A percentile compares a stretch with the other conserved stretches of the same genome.
Conservation (phyloP, 176 grass and related monocot species). For the Microstegium vimineum region DNA sequence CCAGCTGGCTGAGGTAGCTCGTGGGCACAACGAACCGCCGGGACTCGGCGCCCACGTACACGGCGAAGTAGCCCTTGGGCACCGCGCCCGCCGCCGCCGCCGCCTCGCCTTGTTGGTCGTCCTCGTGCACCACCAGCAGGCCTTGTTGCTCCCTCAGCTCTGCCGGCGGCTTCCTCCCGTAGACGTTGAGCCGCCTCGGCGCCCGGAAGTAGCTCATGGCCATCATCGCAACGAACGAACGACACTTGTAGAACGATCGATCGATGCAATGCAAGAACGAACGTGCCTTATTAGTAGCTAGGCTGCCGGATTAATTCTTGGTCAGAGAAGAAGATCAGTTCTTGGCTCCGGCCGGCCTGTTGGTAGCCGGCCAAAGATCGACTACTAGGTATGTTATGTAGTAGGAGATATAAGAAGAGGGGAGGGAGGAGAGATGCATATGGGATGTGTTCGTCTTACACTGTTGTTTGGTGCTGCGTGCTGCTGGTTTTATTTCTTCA, state of each 20-base stretch:
- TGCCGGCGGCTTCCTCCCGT: not conserved
- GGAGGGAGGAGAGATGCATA: not conserved
- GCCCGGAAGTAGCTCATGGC: not conserved
- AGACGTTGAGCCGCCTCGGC: not conserved
- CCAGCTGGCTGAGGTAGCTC: conserved; percentile 32
- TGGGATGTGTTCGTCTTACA: not conserved
- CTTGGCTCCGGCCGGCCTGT: not conserved
- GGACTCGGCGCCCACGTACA: conserved; percentile 52
- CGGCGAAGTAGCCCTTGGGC: conserved; percentile 55
- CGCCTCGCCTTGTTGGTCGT: not conserved
- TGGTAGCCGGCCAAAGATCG: not conserved
- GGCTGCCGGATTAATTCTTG: too few relatives aligned
- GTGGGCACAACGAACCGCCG: conserved; percentile 53
- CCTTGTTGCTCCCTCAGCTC: not conserved
- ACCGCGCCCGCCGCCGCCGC: conserved; percentile 3
- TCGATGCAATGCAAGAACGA: not conserved
- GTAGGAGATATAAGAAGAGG: not conserved
- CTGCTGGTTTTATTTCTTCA: not conserved
- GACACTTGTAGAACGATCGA: not conserved
- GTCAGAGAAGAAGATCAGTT: not conserved
- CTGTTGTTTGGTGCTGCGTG: not conserved
- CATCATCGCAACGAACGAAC: not conserved
- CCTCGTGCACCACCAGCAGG: not conserved
- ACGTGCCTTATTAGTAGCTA: not conserved
- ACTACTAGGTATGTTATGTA: not conserved